Conservation (phyloP, 2,329 filamentous ascomycete species). For the Hypoxylon sp. region DNA sequence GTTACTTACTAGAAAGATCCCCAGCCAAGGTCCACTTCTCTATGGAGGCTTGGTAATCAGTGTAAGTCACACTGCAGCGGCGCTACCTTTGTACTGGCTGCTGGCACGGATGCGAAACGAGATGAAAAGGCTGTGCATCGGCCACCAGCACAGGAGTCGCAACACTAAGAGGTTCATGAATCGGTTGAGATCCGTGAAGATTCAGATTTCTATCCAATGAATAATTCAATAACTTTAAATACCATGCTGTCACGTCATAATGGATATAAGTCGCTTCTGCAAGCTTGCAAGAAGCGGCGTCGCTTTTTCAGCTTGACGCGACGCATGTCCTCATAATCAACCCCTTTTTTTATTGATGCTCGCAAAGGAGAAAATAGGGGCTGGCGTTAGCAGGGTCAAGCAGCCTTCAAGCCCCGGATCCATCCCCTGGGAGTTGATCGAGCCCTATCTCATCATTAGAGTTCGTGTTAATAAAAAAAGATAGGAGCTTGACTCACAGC, state of each 20-base stretch:
- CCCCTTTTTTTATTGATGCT: too few relatives aligned
- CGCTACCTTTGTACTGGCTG: not conserved
- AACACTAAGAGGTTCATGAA: too few relatives aligned
- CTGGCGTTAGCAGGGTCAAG: too few relatives aligned
- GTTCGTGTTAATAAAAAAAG: not conserved
- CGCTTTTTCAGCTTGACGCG: too few relatives aligned
- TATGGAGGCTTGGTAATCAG: not conserved
- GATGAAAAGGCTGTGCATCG: not conserved
- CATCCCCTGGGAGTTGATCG: slow-evolving; percentile 36
- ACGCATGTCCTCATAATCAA: too few relatives aligned
- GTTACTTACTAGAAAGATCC: too few relatives aligned
- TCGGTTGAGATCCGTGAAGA: not conserved
- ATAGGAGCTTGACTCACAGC: slow-evolving; percentile 40
- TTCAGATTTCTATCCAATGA: not conserved
- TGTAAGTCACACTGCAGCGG: not conserved
- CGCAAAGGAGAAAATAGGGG: too few relatives aligned
- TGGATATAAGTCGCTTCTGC: too few relatives aligned
- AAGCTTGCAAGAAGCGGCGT: too few relatives aligned
- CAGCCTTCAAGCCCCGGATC: slow-evolving; percentile 27
- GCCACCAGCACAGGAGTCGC: too few relatives aligned
- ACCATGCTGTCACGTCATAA: too few relatives aligned
- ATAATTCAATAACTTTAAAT: not conserved
- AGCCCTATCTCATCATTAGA: slow-evolving; percentile 28
- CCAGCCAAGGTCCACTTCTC: too few relatives aligned
- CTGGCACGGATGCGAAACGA: not conserved